Evolutionary conservation across 306 rosid genomes (phyloP), one percentile per base, ranked within the genome.

Genomic region (Benincasa hispida): DNA sequence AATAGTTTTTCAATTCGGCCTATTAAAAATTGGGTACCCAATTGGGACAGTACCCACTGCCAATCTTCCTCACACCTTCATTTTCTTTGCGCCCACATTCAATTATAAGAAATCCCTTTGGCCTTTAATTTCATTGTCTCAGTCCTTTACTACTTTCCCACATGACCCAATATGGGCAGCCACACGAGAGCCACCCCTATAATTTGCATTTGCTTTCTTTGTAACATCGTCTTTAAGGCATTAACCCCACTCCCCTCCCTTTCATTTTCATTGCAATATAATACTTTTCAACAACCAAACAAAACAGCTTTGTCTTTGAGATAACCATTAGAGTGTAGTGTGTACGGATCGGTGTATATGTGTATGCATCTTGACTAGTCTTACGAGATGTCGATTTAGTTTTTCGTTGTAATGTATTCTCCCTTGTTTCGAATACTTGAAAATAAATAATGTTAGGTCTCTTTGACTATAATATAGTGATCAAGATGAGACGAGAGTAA

Each of bases 141-240:
- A n/a, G 2, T 35, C 18, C 72, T 37, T 35, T 21, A n/a, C 50
- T n/a, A 37, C 72, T 65, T 21, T 65, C 72, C 72, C 72, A 65
- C 72, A 65, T 65, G 72, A 39, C 72, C 72, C 50, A 19, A 35
- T 65, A 65, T 39, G 70, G 70, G 47, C 47, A 63, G 70, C 70
- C 67, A 60, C 67, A 28, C 21, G 67, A 60, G 67, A 60, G 41
- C 67, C 69, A 62, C 30, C 69, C 48, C 48, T 14, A 61, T 30
- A 61, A 37, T 32, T 59, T 27, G 15, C 21, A 14, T 59, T 59
- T 59, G 62, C 62, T 57, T 57, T 24, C 28, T 55, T 8, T 55
- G 28, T 22, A 8, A 21, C 60, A 55, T 55, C 59, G 17, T 57
- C 32, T 57, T 59, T 15, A 35, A 19, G 24, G 48, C 8, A 48